Evolutionary conservation across 768 basidiomycete genomes (phyloP).

Genomic region (Tephrocybe sp.): DNA sequence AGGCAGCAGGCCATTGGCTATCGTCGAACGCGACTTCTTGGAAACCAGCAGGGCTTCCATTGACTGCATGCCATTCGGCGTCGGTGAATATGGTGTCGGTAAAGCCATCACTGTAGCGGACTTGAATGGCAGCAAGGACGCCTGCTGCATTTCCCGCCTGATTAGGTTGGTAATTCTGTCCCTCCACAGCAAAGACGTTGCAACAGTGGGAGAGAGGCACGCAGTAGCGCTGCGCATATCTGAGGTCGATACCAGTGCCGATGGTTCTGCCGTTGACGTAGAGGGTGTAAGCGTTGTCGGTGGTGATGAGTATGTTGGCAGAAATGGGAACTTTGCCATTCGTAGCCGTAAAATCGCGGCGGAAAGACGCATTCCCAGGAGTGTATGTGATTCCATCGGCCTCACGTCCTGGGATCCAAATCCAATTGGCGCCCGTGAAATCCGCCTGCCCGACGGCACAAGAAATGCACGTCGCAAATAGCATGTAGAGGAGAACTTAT

Average conservation of each 20-base stretch:
- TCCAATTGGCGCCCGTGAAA: slow-evolving; percentile 7
- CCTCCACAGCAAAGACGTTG: slow-evolving; percentile 24
- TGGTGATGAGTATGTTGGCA: no score
- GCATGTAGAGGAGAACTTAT: neutral
- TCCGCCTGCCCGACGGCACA: neutral
- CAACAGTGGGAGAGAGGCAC: slow-evolving; percentile 15
- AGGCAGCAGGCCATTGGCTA: slow-evolving; percentile 18
- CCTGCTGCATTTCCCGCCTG: slow-evolving; percentile 15
- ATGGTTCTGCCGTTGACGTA: slow-evolving; percentile 21
- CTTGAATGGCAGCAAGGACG: slow-evolving; percentile 21
- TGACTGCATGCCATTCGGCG: slow-evolving; percentile 19
- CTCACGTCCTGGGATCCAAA: slow-evolving; percentile 3
- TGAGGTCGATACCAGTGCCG: slow-evolving; percentile 14
- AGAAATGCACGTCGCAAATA: neutral
- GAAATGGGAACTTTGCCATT: no score
- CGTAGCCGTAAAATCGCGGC: no score
- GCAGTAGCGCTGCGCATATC: slow-evolving; percentile 17
- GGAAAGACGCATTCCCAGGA: no score
- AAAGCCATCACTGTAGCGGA: slow-evolving; percentile 23
- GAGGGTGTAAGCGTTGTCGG: slow-evolving; percentile 20
- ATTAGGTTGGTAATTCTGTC: slow-evolving; percentile 9
- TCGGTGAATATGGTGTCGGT: slow-evolving; percentile 19
- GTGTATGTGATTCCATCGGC: slow-evolving; percentile 1
- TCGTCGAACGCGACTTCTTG: slow-evolving; percentile 19
- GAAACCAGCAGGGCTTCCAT: slow-evolving; percentile 16